Evolutionary conservation across 2,329 filamentous ascomycete species (phyloP), one percentile per base, ranked within the genome.

Genomic region (Penicillium sp.): DNA sequence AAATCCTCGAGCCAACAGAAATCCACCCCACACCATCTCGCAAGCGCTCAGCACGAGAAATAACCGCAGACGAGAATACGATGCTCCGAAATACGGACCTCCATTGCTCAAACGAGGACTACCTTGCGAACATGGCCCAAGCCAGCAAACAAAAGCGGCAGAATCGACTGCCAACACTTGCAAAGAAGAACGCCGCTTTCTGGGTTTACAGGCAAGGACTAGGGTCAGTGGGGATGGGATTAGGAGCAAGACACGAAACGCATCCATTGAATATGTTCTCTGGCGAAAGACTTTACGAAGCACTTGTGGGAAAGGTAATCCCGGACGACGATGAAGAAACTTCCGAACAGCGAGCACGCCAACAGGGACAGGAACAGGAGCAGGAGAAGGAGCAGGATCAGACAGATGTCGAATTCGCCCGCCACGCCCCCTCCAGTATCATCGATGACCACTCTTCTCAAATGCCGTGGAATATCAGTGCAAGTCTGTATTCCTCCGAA

Each of bases 381-480:
- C 54, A 62, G 1, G n/a, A n/a, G n/a, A n/a, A n/a, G n/a, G n/a
- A n/a, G n/a, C n/a, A n/a, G n/a, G n/a, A n/a, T n/a, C 55, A 62
- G 12, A 41, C 77, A 56, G 81, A 81, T 7, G 69, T 87, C 17
- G 91, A 95, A 68, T 70, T 90, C 20, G 89, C 86, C 17, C 84
- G 90, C 71, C 84, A 89, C 34, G 87, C 83, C 1, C 82, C 78
- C 0, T 80, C 83, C 0, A 81, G 83, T 7, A 80, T 94, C 46
- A 83, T 84, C 4, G 88, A 95, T 52, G 82, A 86, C 46, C 81
- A 82, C 23, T 83, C 83, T 20, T 83, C 81, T 4, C 74, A 80
- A n/a, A 84, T 89, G 79, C 86, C 86, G 9, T 89, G 86, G 86
- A 89, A 89, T 57, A 73, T 81, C 37, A 82, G 78, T 7, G 78